Conservation (phyloP, 192 early-diverging fungal genomes). For the Chytriomyces confervae region DNA sequence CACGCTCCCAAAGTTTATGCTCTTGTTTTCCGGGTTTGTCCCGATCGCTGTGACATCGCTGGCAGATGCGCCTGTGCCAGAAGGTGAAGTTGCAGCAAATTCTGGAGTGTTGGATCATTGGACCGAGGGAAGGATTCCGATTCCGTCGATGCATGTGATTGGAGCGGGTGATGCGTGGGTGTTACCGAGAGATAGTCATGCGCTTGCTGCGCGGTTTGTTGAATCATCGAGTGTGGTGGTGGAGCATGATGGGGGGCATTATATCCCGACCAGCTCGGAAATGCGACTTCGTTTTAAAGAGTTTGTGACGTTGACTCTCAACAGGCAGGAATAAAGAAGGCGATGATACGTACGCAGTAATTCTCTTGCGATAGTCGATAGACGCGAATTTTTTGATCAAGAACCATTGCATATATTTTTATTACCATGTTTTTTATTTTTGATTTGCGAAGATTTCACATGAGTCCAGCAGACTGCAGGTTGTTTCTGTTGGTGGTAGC, state of each 20-base stretch:
- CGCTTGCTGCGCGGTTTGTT: neutral
- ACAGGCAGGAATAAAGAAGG: neutral
- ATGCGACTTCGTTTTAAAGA: conserved; percentile 40
- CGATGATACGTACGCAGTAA: no score
- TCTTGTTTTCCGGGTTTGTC: conserved; percentile 45
- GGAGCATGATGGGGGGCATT: conserved; percentile 38
- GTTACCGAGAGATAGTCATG: conserved; percentile 37
- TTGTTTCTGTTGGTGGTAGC: conserved; percentile 8
- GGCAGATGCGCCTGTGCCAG: conserved; percentile 7
- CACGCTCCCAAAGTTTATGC: conserved; percentile 40
- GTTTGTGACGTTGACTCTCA: conserved; percentile 30
- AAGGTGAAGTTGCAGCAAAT: neutral
- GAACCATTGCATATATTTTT: neutral
- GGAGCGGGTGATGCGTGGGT: conserved; percentile 35
- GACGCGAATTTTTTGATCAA: neutral
- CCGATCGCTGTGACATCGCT: conserved; percentile 28
- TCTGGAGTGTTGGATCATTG: conserved; percentile 10
- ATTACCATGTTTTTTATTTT: neutral
- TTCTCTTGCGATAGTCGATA: neutral
- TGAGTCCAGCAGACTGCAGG: conserved; percentile 17
- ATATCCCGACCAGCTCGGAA: conserved; percentile 45
- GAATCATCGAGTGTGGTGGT: neutral
- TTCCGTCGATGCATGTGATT: conserved; percentile 47
- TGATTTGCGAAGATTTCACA: neutral
- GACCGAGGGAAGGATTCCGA: neutral